Base-by-base conservation (phyloP, 2,329 filamentous ascomycete species). In the Cladophialophora immunda region DNA sequence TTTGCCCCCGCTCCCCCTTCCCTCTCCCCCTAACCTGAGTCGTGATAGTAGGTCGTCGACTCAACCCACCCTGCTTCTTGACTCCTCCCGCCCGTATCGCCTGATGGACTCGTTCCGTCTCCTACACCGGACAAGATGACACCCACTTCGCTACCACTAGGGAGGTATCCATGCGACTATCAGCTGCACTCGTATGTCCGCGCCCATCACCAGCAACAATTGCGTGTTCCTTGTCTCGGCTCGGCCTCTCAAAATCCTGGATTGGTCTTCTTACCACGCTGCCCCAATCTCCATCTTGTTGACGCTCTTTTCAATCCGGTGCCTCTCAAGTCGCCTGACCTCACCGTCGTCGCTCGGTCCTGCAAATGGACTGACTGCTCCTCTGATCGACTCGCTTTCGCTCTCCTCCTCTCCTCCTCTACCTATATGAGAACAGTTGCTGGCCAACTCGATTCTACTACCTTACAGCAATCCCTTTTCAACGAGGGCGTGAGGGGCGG, bases 191-290 rank as follows among this genome's bases (percentile, higher is more conserved):
- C 9, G 45, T 25, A 32, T 59, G 57, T 32, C 41, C 45, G n/a
- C n/a, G 57, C n/a, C 45, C 60, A 50, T 58, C 52, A 34, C 53
- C 56, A 47, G 53, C 45, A 36, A 57, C 38, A 22, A 57, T 47
- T 61, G 63, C 65, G 61, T 56, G 53, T 59, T 13, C 47, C 25
- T 34, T 27, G 45, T 38, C 61, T 76, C 55, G 34, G 58, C n/a
- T 50, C 58, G 41, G 36, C 9, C 47, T 53, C 45, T 61, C 13
- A 32, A 17, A 9, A 41, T 50, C 47, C 34, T 34, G 47, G 19
- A 34, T 61, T 61, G 47, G 41, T 61, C 45, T 50, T n/a, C 27
- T 36, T 53, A 47, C 29, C 58, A 38, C 53, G 45, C 29, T 52
- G 38, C 45, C 8, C 41, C 41, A 41, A 11, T 36, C n/a, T 45